Percentiles rank a stretch among this genome's conserved stretches.
Evolutionary conservation across 1,284 basidiomycete species (phyloP).

Genomic region (Cryptococcus amylolentus): DNA sequence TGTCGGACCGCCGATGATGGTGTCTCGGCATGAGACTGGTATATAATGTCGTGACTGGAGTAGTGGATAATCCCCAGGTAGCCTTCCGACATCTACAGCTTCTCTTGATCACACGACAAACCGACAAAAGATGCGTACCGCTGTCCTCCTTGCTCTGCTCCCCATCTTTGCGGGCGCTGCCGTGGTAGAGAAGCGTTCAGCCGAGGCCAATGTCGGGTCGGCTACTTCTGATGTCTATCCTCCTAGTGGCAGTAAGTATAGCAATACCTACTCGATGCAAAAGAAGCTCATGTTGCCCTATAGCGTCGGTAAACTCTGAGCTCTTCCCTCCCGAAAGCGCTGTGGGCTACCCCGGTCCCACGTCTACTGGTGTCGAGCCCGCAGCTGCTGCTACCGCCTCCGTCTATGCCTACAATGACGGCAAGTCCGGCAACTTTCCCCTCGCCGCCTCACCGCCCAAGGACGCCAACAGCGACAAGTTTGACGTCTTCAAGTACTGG

Average conservation of each 20-base stretch:
- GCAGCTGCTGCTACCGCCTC: slow-evolving; percentile 54
- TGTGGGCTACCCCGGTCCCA: slow-evolving; percentile 56
- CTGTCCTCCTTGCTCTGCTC: slow-evolving; percentile 23
- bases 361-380: slow-evolving; percentile 56
- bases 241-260: slow-evolving; percentile 30
- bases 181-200: slow-evolving; percentile 22
- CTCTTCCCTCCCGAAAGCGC: slow-evolving; percentile 52
- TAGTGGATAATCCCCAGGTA: neutral
- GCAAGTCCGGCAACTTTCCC: slow-evolving; percentile 49
- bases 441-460: slow-evolving; percentile 41
- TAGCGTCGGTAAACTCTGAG: slow-evolving; percentile 27
- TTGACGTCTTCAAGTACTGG: slow-evolving; percentile 69
- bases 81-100: neutral
- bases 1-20: too few relatives aligned
- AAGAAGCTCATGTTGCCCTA: neutral
- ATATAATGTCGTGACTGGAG: too few relatives aligned
- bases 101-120: too few relatives aligned
- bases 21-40: too few relatives aligned
- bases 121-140: neutral
- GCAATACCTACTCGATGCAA: neutral
- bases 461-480: slow-evolving; percentile 18
- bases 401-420: slow-evolving; percentile 48
- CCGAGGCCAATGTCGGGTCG: slow-evolving; percentile 22
- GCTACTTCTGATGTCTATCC: slow-evolving; percentile 35
- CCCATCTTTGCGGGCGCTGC: slow-evolving; percentile 23